Percentiles rank a stretch among this genome's conserved stretches.
Evolutionary conservation across 306 rosid genomes (phyloP).

Genomic region (Cajanus cajan): DNA sequence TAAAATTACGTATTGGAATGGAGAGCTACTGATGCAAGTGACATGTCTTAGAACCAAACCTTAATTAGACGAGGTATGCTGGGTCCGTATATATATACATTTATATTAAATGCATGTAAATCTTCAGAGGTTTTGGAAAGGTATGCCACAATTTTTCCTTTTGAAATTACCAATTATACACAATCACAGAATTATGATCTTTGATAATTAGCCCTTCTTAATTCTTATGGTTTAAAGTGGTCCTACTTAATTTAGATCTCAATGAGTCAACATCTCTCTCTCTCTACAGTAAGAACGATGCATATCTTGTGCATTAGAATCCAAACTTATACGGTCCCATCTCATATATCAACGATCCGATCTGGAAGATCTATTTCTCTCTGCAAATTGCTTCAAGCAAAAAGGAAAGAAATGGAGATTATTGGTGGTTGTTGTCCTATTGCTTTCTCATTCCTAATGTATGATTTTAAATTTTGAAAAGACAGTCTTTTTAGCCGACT

Average conservation of each 20-base stretch:
- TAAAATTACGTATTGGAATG: background rate
- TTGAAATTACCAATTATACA: background rate
- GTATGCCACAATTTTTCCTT: background rate
- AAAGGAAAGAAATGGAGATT: background rate
- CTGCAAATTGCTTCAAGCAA: background rate
- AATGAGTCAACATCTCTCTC: background rate
- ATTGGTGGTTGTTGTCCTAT: constrained; percentile 12
- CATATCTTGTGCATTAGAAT: background rate
- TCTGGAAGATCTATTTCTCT: background rate
- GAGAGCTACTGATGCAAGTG: background rate
- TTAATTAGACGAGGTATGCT: background rate
- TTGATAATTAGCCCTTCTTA: background rate
- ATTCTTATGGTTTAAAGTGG: background rate
- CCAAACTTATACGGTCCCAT: constrained; percentile 5
- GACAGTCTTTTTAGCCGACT: background rate
- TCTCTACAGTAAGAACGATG: background rate
- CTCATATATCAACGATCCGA: background rate
- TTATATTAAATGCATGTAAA: background rate
- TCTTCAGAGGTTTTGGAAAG: background rate
- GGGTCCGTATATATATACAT: background rate
- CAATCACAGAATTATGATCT: background rate
- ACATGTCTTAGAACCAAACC: background rate
- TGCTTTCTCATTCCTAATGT: constrained; percentile 26
- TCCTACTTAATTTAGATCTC: background rate
- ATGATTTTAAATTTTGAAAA: background rate